Conservation (phyloP, 2,329 filamentous ascomycete species). For the Emergomyces africanus region DNA sequence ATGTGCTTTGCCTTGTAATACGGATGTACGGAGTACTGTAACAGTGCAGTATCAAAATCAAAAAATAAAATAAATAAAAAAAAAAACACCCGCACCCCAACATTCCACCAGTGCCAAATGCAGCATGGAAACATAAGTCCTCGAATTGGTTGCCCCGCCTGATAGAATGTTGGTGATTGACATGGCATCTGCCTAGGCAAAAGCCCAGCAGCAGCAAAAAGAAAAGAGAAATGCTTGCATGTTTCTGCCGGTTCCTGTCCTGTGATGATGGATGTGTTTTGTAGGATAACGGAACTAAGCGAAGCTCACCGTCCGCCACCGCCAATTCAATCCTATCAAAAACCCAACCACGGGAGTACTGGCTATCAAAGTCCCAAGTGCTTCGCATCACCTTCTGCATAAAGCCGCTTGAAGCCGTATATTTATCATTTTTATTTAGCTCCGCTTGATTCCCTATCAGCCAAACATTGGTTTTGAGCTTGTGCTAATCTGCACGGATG, state of each 20-base stretch:
- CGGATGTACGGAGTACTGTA: too few relatives aligned
- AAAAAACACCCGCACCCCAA: not conserved
- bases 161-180: not conserved
- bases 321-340: not conserved
- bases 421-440: not conserved
- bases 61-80: not conserved
- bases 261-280: not conserved
- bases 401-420: not conserved
- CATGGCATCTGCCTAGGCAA: not conserved
- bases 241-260: not conserved
- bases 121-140: not conserved
- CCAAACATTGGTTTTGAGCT: not conserved
- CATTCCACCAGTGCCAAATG: not conserved
- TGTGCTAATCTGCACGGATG: not conserved
- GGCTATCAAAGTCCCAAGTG: not conserved
- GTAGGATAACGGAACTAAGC: not conserved
- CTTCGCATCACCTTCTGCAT: not conserved
- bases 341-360: not conserved
- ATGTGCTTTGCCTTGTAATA: too few relatives aligned
- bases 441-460: not conserved
- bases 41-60: too few relatives aligned
- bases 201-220: not conserved
- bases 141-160: conserved; percentile 2
- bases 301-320: not conserved
- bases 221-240: not conserved